A percentile compares a stretch with the other conserved stretches of the same genome.
Evolutionary conservation across 2,329 filamentous ascomycete species (phyloP).

Genomic region (Curvularia lunata): DNA sequence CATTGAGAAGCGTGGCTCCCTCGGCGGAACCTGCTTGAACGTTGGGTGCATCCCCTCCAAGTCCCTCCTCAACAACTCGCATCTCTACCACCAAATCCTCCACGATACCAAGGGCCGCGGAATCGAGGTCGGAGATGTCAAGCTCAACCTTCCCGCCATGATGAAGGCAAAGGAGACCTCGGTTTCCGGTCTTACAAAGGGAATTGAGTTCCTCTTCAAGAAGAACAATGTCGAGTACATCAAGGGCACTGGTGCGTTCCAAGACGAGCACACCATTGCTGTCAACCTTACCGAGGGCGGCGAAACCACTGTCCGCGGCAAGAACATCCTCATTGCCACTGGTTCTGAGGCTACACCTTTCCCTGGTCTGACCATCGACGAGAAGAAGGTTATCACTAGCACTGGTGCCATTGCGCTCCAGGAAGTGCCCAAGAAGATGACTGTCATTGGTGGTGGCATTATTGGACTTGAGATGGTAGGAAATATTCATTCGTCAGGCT

Average conservation of each 20-base stretch:
- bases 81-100: constrained; percentile 94
- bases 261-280: constrained; percentile 88
- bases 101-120: constrained; percentile 97
- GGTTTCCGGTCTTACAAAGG: constrained; percentile 88
- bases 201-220: constrained; percentile 97
- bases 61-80: constrained; percentile 99
- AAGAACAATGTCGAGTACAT: constrained; percentile 99
- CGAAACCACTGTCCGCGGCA: constrained; percentile 83
- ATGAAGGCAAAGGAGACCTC: constrained; percentile 99
- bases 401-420: constrained; percentile 90
- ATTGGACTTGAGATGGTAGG: constrained; percentile 95
- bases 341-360: constrained; percentile 96
- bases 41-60: constrained; percentile 99
- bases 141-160: constrained; percentile 91
- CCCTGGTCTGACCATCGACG: constrained; percentile 92
- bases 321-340: constrained; percentile 98
- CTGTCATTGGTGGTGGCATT: constrained; percentile 97
- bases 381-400: constrained; percentile 96
- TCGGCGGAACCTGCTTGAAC: constrained; percentile 97
- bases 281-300: constrained; percentile 90
- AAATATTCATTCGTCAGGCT: background rate
- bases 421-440: constrained; percentile 93
- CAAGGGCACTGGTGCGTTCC: constrained; percentile 88
- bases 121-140: constrained; percentile 96
- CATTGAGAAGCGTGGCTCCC: constrained; percentile 95